Evolutionary conservation across 441 rosid species (phyloP).

Genomic region (Metrosideros polymorpha): DNA sequence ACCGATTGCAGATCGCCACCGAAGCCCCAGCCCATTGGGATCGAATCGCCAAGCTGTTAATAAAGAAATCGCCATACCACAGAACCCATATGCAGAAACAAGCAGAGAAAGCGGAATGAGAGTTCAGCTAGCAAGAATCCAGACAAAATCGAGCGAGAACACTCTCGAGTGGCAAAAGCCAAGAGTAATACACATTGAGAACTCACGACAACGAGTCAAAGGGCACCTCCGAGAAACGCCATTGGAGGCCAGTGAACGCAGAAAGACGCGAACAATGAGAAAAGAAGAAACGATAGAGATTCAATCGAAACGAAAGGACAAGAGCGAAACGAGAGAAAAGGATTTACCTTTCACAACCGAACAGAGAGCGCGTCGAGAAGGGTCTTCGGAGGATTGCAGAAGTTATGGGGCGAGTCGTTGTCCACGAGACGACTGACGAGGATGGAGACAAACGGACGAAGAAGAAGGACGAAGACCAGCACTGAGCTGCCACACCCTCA

Average conservation of each 20-base stretch:
- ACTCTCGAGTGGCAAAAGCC: neutral
- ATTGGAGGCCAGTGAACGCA: neutral
- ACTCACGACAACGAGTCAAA: neutral
- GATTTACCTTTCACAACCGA: neutral
- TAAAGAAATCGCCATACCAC: neutral
- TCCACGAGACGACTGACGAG: neutral
- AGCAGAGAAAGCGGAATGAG: neutral
- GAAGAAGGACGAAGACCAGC: neutral
- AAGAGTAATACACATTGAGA: neutral
- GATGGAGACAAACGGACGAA: neutral
- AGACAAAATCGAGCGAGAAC: neutral
- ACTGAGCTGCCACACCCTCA: neutral
- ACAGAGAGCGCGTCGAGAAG: neutral
- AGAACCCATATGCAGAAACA: neutral
- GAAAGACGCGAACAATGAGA: neutral
- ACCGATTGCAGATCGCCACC: conserved; percentile 29
- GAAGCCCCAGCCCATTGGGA: conserved; percentile 47
- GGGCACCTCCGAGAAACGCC: neutral
- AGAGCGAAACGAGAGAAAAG: neutral
- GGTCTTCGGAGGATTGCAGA: neutral
- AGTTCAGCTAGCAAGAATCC: neutral
- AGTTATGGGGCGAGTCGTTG: neutral
- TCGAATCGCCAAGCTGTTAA: conserved; percentile 1
- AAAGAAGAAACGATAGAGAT: neutral
- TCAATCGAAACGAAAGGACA: neutral